Evolutionary conservation across 768 basidiomycete species (phyloP), one percentile per base, ranked within the genome.

Genomic region (Amanita jacksonii): DNA sequence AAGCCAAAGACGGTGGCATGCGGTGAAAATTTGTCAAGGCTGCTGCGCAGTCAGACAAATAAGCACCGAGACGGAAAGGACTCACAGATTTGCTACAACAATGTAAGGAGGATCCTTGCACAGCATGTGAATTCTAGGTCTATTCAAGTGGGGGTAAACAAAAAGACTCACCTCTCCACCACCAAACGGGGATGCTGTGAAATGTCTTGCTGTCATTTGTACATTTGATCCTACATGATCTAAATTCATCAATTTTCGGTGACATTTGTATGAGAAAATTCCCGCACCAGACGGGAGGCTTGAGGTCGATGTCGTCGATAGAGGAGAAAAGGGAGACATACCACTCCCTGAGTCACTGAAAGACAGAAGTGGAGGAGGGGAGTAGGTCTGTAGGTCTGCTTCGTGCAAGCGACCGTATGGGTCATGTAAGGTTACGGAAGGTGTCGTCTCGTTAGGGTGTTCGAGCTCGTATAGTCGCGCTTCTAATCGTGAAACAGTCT

Each of bases 1-100:
- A 86, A 77, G 4, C 81, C 81, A 46, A 84, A 69, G 51, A 77
- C 70, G 27, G 65, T 56, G 0, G 73, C 68, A 51, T 83, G 69
- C 12, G 72, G 73, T 8, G 78, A 56, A 54, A 89, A 79, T 20
- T 63, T 63, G 52, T 79, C 73, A 3, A 81, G 56, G 28, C 81
- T 85, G 50, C 27, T 41, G 34, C 32, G 15, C 10, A 43, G 32
- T 41, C 15, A 51, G 43, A 18, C 28, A 51, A 35, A 46, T 39
- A 45, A 45, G 28, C 19, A 23, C 8, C 30, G 6, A 9, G 23
- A 28, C 22, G 18, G 33, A 34, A 45, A 23, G 31, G 28, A 59
- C 62, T 55, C 54, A 69, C 69, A 67, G 57, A 45, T 54, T 54
- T 46, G 66, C 65, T 25, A 70, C 58, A 34, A 62, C 55, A 19